phyloP scores from a whole-genome alignment of 257 asterid species.

The Solanum corneliomulleri region DNA sequence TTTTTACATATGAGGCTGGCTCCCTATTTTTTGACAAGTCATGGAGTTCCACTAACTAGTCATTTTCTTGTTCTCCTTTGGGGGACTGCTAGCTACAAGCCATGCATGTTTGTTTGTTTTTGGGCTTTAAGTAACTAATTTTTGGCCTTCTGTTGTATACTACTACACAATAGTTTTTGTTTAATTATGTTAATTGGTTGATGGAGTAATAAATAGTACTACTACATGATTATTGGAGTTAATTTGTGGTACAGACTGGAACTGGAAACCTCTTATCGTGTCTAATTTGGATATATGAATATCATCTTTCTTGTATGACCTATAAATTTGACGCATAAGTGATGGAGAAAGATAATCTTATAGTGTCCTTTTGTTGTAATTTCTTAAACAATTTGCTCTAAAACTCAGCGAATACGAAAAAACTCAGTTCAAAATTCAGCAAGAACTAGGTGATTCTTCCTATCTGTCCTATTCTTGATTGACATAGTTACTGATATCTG shows the following conservation, averaged over 20 bases:
- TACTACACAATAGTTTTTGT: neutral
- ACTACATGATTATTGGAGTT: neutral
- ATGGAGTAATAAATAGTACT: neutral
- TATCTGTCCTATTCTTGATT: too few species aligned
- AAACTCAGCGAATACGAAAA: too few species aligned
- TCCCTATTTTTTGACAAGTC: neutral
- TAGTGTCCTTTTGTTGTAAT: neutral
- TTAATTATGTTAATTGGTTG: neutral
- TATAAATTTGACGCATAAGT: neutral
- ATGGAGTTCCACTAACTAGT: neutral
- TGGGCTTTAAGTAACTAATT: neutral
- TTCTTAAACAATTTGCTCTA: neutral
- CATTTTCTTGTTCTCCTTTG: neutral
- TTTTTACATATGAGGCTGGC: neutral
- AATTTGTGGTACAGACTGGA: neutral
- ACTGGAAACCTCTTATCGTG: neutral
- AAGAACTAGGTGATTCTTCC: too few species aligned
- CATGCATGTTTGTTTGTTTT: neutral
- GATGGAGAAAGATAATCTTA: neutral
- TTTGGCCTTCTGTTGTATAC: neutral
- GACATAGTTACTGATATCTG: too few species aligned
- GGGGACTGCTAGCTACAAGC: neutral
- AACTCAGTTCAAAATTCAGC: too few species aligned
- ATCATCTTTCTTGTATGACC: neutral
- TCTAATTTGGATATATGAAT: neutral